Base-by-base conservation (phyloP, 2,329 filamentous ascomycete species). In the Thelonectria rubi region DNA sequence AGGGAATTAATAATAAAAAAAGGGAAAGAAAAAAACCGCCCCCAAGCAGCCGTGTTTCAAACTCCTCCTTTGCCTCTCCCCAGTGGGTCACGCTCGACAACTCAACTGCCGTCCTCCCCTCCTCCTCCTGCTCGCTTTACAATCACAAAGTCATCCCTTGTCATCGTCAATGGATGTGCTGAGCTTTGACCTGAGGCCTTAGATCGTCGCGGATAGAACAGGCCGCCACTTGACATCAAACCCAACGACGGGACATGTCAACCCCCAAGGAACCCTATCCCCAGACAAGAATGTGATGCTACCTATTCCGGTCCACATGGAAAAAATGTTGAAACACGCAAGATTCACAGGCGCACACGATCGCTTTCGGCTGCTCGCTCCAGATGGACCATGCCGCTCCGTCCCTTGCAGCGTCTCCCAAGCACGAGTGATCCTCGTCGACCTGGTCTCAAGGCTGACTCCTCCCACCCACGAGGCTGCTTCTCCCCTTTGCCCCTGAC, bases 31-130 rank as follows among this genome's bases (percentile, higher is more conserved):
- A 34, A 34, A 34, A 34, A 34, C 4, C 4, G 9, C 17, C 42
- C 42, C 51, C 47, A 49, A 60, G 26, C 10, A 34, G 32, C 32
- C 58, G 39, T 60, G 58, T 60, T 60, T 60, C 58, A 60, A 45
- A 51, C 52, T 47, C 32, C 15, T 49, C 20, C 20, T 12, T 24
- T 45, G 21, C 18, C 26, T 52, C 32, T 55, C 40, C n/a, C n/a
- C n/a, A 4, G 26, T 26, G 51, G 32, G 52, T 39, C 39, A n/a
- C 12, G 21, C 7, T 24, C 24, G 40, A 52, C 40, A 51, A 52
- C 18, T 54, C 26, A 56, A 50, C 47, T 52, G 40, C 58, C 58
- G 58, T 47, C 20, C 42, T 20, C 3, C 42, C 17, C 32, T 14
- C 3, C 32, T n/a, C n/a, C n/a, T n/a, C n/a, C n/a, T n/a, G n/a